phyloP scores from a whole-genome alignment of 495 filamentous ascomycete species.

The Recurvomyces mirabilis region DNA sequence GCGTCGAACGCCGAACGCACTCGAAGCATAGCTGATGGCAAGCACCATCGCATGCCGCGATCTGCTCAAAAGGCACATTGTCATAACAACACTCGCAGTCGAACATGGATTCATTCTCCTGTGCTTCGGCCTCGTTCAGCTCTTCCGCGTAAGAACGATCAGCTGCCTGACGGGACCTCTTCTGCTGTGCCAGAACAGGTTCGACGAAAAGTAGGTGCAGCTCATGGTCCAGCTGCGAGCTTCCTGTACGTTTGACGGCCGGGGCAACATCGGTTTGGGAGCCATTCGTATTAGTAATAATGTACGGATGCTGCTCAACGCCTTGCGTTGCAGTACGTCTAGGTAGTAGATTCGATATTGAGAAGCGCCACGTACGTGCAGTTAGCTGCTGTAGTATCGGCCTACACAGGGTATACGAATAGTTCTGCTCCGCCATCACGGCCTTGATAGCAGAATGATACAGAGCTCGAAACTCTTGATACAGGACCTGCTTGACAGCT shows the following conservation, averaged over 20 bases:
- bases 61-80: constrained; percentile 66
- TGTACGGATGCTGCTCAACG: constrained; percentile 49
- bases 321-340: constrained; percentile 53
- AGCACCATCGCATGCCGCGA: constrained; percentile 56
- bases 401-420: constrained; percentile 69
- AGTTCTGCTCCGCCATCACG: constrained; percentile 84
- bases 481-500: constrained; percentile 50
- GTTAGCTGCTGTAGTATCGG: constrained; percentile 63
- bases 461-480: constrained; percentile 73
- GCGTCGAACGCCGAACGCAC: constrained; percentile 67
- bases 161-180: constrained; percentile 44
- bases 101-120: constrained; percentile 54
- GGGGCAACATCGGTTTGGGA: constrained; percentile 49
- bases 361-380: constrained; percentile 75
- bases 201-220: constrained; percentile 54
- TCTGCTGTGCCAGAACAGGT: constrained; percentile 47
- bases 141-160: constrained; percentile 55
- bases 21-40: constrained; percentile 77
- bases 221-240: constrained; percentile 69
- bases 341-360: constrained; percentile 61
- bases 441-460: constrained; percentile 71
- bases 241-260: constrained; percentile 58
- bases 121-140: constrained; percentile 67
- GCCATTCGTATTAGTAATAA: constrained; percentile 33
- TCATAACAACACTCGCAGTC: constrained; percentile 89